phyloP scores from a whole-genome alignment of 2,329 filamentous ascomycete species.

The Ophiostoma piceae region DNA sequence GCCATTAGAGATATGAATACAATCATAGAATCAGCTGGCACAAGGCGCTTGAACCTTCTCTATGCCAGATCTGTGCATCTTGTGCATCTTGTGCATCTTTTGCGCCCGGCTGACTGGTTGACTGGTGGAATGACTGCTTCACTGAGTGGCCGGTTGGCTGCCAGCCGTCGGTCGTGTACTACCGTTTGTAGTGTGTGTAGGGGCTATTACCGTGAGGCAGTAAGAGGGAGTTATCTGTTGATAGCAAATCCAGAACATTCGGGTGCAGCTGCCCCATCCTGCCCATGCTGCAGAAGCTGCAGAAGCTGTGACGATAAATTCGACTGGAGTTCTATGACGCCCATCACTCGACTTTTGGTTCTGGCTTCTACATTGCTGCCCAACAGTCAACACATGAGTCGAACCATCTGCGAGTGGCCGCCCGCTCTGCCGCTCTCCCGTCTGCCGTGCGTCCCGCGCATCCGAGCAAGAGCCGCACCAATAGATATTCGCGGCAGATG shows the following conservation, averaged over 20 bases:
- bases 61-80: background rate
- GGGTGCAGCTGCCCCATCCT: background rate
- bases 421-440: background rate
- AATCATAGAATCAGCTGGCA: background rate
- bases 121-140: no score
- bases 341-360: no score
- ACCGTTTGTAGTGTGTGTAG: background rate
- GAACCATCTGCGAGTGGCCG: background rate
- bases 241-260: background rate
- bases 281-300: background rate
- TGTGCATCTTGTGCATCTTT: background rate
- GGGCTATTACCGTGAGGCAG: background rate
- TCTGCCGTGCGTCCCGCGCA: background rate
- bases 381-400: background rate
- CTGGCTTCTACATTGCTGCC: background rate
- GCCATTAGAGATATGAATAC: background rate
- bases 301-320: background rate
- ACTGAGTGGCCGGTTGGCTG: no score
- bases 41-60: background rate
- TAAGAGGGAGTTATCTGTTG: background rate
- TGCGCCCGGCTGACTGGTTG: background rate
- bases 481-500: background rate
- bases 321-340: no score
- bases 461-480: constrained; percentile 4
- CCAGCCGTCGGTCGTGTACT: background rate